Evolutionary conservation across 2,329 filamentous ascomycete species (phyloP).

Genomic region (Teratosphaeria viscida): DNA sequence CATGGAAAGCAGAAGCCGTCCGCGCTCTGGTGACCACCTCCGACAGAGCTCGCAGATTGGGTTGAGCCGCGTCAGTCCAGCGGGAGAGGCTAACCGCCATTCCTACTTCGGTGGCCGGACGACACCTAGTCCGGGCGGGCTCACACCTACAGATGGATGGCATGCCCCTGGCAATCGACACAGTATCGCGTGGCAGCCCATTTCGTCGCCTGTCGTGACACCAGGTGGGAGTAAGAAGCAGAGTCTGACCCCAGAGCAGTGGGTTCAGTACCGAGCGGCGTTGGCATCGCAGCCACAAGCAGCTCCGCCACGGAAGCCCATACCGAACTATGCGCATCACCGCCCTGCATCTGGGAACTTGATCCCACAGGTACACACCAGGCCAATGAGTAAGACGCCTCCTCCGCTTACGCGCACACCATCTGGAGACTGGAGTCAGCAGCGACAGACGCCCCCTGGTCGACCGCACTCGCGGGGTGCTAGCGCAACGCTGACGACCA

Average conservation of each 20-base stretch:
- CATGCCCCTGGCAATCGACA: constrained; percentile 44
- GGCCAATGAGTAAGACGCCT: constrained; percentile 24
- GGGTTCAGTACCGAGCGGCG: constrained; percentile 66
- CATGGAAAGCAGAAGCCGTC: constrained; percentile 10
- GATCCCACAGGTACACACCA: constrained; percentile 12
- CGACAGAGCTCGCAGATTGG: constrained; percentile 10
- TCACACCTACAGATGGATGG: constrained; percentile 1
- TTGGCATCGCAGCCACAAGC: constrained; percentile 43
- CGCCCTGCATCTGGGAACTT: constrained; percentile 14
- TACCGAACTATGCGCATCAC: constrained; percentile 16
- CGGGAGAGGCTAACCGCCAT: constrained; percentile 17
- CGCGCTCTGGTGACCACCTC: constrained; percentile 18
- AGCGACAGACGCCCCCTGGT: constrained; percentile 19
- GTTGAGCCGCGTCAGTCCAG: constrained; percentile 10
- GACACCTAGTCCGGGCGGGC: constrained; percentile 16
- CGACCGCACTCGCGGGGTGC: constrained; percentile 23
- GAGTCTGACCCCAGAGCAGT: constrained; percentile 65
- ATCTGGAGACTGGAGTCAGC: constrained; percentile 34
- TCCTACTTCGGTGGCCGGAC: constrained; percentile 25
- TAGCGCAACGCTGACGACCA: constrained; percentile 17
- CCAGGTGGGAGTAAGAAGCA: constrained; percentile 40
- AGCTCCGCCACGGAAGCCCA: constrained; percentile 24
- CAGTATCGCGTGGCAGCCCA: constrained; percentile 72
- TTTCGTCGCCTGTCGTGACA: constrained; percentile 41
- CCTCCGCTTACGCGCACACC: constrained; percentile 33